Percentiles rank a stretch among this genome's conserved stretches.
Conservation (phyloP, 2,329 filamentous ascomycete genomes). For the Diaporthe capsici region DNA sequence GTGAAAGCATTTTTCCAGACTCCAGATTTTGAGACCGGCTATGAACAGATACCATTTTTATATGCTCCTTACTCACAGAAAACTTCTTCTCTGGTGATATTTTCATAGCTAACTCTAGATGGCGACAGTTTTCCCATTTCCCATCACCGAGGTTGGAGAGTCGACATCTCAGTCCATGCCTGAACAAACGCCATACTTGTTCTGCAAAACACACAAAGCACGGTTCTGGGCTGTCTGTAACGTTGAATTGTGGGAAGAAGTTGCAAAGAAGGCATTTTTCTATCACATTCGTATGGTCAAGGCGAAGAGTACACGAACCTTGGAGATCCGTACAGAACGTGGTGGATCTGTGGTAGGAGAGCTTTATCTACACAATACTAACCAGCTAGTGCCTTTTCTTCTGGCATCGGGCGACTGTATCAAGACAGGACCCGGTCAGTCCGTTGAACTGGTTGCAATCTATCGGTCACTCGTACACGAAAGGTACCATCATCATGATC, state of each 20-base stretch:
- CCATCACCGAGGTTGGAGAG: neutral
- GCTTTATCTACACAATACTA: neutral
- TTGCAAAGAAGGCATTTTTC: neutral
- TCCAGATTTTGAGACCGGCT: neutral
- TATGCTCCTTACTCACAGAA: too few relatives aligned
- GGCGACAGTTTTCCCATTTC: neutral
- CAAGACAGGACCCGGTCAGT: neutral
- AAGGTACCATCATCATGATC: neutral
- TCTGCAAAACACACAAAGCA: slow-evolving; percentile 30
- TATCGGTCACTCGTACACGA: neutral
- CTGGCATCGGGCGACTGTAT: neutral
- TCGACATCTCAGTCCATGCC: neutral
- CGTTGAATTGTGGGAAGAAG: neutral
- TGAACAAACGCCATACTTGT: slow-evolving; percentile 33
- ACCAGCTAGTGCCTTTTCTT: neutral
- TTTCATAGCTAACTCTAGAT: neutral
- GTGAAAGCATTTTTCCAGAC: neutral
- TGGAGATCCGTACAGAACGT: neutral
- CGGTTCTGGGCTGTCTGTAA: slow-evolving; percentile 7
- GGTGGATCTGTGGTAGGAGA: neutral
- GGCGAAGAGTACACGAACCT: neutral
- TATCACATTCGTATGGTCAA: too few relatives aligned
- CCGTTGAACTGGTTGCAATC: neutral
- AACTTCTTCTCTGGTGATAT: neutral
- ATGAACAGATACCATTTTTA: too few relatives aligned